Base-by-base conservation (phyloP, 2,329 filamentous ascomycete species). In the Amesomyces nigricolor region DNA sequence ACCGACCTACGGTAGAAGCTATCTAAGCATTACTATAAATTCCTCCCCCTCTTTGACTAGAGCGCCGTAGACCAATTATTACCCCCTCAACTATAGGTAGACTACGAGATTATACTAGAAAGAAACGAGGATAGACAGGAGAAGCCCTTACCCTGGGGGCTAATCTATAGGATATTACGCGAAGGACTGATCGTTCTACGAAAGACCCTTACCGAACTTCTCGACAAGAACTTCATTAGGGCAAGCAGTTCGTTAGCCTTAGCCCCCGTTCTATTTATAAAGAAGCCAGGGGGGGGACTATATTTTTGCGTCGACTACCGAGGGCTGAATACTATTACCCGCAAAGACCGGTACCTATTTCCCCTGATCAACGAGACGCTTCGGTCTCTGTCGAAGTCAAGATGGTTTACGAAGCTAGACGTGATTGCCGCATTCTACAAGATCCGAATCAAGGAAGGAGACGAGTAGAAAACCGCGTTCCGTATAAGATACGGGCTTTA, bases 381-480 rank as follows among this genome's bases (percentile, higher is more conserved):
- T 2, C 1, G 37, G 2, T 47, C 26, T 4, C 17, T 53, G 3
- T 43, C 43, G 0, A 47, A 47, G 16, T 35, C 44, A 2, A 40
- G 40, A n/a, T 47, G 6, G 26, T 49, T 49, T 10, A 47, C 17
- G 5, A 54, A 54, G 39, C 39, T 54, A 10, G 43, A 53, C 26
- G 14, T 53, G 2, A 40, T 32, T 11, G 22, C 35, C 2, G 43
- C 44, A 3, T 53, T 47, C 9, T 10, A 53, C 19, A 22, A 37
- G 2, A 48, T 53, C 17, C 29, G 38, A 2, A 43, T 43, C 13
- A 30, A 29, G 8, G 16, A 53, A 14, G 45, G 38, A 19, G 49
- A 71, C 19, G 47, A 70, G 60, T 70, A 56, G 58, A 71, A 70
- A 47, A 71, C 51, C 5, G 60, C 53, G 4, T 71, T 71, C 55